These are phyloP conservation scores for Pachysandra terminalis DNA, from an alignment of 164 flowering plant species.

Conservation along the genomic window DNA sequence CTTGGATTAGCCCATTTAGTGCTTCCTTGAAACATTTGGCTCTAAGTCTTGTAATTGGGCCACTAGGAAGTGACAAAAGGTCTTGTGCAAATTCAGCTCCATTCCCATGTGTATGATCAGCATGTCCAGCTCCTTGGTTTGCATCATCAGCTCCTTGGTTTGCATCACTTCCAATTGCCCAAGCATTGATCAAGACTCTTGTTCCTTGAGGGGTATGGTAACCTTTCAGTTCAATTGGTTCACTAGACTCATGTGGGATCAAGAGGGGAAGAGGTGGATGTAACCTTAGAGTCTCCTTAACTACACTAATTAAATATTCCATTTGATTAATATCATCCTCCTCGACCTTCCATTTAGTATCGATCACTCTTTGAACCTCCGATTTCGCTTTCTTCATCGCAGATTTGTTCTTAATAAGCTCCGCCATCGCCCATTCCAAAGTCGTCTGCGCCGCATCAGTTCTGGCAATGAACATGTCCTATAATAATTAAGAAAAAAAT, in stretches of 20 bases:
- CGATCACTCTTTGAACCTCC: slow-evolving; percentile 9
- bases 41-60: no score
- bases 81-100: no score
- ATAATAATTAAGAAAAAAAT: not conserved
- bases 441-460: slow-evolving; percentile 6
- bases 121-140: no score
- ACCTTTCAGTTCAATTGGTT: not conserved
- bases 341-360: slow-evolving; percentile 1
- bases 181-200: no score
- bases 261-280: slow-evolving; percentile 5
- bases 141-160: no score
- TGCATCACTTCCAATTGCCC: no score
- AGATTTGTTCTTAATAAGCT: slow-evolving; percentile 4
- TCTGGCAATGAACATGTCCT: slow-evolving; percentile 16
- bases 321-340: slow-evolving; percentile 8
- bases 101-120: no score
- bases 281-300: slow-evolving; percentile 14
- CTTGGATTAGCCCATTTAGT: no score
- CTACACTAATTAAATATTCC: slow-evolving; percentile 10
- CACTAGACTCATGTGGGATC: not conserved
- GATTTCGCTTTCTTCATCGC: slow-evolving; percentile 12
- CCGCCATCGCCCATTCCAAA: slow-evolving; percentile 17
- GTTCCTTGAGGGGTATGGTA: not conserved
- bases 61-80: no score
- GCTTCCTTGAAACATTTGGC: no score